A percentile compares a stretch with the other conserved stretches of the same genome.
Conservation (phyloP, 768 basidiomycete genomes). For the Lyophyllum atratum region DNA sequence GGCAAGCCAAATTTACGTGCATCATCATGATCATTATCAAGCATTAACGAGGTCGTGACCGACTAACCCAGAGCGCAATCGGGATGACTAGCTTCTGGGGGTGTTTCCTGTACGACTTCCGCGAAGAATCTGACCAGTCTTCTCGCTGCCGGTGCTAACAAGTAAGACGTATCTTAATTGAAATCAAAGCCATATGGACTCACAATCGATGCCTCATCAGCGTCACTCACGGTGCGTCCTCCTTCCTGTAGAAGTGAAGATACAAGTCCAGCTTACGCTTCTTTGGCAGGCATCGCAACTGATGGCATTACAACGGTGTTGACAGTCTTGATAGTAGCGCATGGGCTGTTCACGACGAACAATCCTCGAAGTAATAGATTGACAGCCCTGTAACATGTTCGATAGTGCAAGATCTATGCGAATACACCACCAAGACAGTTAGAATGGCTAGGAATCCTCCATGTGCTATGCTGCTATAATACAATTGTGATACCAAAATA, state of each 20-base stretch:
- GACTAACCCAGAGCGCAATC: slow-evolving; percentile 26
- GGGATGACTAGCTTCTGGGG: slow-evolving; percentile 38
- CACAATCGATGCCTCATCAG: slow-evolving; percentile 13
- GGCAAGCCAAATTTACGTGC: slow-evolving; percentile 18
- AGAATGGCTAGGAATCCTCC: neutral
- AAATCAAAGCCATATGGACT: neutral
- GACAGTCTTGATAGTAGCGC: slow-evolving; percentile 44
- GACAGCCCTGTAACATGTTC: neutral
- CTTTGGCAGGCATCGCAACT: slow-evolving; percentile 50
- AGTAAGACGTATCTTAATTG: slow-evolving; percentile 28
- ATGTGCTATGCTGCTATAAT: neutral
- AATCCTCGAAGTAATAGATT: neutral
- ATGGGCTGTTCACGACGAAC: neutral
- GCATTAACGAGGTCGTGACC: slow-evolving; percentile 26
- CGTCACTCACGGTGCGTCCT: slow-evolving; percentile 34
- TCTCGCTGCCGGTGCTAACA: slow-evolving; percentile 48
- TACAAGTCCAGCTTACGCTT: neutral
- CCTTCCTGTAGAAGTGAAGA: neutral
- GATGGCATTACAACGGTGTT: slow-evolving; percentile 59
- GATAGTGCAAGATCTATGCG: neutral
- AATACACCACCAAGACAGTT: neutral
- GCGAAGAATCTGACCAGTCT: slow-evolving; percentile 53
- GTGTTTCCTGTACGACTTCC: slow-evolving; percentile 48
- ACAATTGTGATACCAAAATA: slow-evolving; percentile 1
- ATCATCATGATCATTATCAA: neutral